phyloP scores from a whole-genome alignment of 1,284 basidiomycete species.

The Porogramme epimiltina region DNA sequence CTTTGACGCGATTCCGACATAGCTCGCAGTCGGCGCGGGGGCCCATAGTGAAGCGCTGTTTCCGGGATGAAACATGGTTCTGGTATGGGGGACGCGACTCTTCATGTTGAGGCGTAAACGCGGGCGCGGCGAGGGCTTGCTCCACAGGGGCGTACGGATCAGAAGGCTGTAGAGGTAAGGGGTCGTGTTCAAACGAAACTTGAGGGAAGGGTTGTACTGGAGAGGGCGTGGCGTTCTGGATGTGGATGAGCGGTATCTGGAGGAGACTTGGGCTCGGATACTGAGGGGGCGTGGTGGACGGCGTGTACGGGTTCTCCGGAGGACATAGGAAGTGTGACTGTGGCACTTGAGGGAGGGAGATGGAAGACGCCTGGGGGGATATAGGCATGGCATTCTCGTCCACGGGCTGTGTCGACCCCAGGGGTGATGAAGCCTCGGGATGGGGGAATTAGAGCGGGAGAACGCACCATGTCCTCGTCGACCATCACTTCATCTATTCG shows the following conservation, averaged over 20 bases:
- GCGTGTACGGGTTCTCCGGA: conserved; percentile 1
- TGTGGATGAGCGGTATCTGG: conserved; percentile 22
- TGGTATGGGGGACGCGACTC: not conserved
- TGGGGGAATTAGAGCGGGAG: not conserved
- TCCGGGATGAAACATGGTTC: conserved; percentile 4
- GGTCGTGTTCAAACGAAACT: not conserved
- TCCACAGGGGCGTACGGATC: not conserved
- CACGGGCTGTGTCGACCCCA: not conserved
- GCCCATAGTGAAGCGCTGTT: conserved; percentile 65
- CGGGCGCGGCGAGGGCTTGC: not conserved
- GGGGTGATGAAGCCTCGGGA: not conserved
- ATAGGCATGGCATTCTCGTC: conserved; percentile 13
- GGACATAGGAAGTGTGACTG: conserved; percentile 6
- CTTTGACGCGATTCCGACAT: conserved; percentile 66
- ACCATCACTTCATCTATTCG: conserved; percentile 15
- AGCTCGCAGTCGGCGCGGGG: conserved; percentile 73
- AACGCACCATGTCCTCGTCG: conserved; percentile 19
- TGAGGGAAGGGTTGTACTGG: conserved; percentile 16
- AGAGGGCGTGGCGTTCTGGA: conserved; percentile 21
- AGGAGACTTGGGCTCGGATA: conserved; percentile 12
- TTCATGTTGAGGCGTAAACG: not conserved
- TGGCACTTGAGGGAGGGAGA: conserved; percentile 2
- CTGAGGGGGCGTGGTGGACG: not conserved
- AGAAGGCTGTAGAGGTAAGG: not conserved
- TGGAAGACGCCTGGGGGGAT: conserved; percentile 7